Base-by-base conservation (phyloP, 2,329 filamentous ascomycete genomes). In the Chaetomiaceae sp. region DNA sequence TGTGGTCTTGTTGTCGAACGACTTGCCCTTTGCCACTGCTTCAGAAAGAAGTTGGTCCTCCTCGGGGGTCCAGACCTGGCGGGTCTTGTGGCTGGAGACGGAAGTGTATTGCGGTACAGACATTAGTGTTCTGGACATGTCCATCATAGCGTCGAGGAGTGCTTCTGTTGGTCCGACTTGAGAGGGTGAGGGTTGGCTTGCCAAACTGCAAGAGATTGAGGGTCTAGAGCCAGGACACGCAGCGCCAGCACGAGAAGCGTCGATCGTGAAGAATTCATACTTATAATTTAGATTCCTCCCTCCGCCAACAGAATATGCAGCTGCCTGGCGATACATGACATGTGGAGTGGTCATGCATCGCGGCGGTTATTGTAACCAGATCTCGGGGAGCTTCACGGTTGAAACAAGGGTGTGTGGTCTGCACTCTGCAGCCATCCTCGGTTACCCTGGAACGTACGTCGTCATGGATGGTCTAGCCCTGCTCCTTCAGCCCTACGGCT, bases 11-110 rank as follows among this genome's bases (percentile, higher is more conserved):
- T 21, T 10, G 27, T 20, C 7, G 5, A 31, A 25, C 23, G 21
- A 39, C 48, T 52, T 35, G 55, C 59, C 59, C 38, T 46, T 49
- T 13, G 55, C 51, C 2, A 60, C 58, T 2, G 59, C 58, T 8
- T 48, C 54, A 16, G 55, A 47, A 1, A 61, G 53, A 14, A 55
- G 31, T 25, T 47, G 53, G 42, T 61, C 58, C 37, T 61, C 59
- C 5, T 59, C 56, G 6, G 55, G 49, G 10, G 55, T 59, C 59
- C 59, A 61, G 14, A 58, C 49, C 44, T 60, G 58, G 17, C 58
- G 56, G 17, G 41, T 16, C 46, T 60, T 60, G 3, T 47, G 49
- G 14, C 40, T 44, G 2, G 40, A 19, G 5, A 14, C 14, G 1
- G 48, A 35, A 17, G 40, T 37, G 2, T 40, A 39, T 6, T 13